Evolutionary conservation across 2,329 filamentous ascomycete genomes (phyloP).

Genomic region (Ramichloridium luteum): DNA sequence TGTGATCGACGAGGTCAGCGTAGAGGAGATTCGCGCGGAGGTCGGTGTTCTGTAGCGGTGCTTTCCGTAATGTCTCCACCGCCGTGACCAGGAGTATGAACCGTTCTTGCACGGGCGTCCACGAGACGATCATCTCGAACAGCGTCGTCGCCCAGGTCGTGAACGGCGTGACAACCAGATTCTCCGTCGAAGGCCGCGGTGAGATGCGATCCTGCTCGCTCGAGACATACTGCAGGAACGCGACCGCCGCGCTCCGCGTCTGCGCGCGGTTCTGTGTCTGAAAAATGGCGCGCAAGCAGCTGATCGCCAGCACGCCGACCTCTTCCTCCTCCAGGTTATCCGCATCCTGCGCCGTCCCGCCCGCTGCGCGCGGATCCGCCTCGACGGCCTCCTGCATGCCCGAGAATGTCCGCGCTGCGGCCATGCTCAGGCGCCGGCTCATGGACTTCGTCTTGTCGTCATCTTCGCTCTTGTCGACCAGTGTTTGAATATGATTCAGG

Average conservation of each 20-base stretch:
- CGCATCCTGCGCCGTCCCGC: constrained; percentile 71
- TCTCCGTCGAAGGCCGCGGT: neutral
- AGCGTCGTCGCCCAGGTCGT: constrained; percentile 64
- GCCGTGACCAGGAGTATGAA: constrained; percentile 78
- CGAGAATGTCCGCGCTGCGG: constrained; percentile 59
- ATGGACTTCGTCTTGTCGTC: constrained; percentile 49
- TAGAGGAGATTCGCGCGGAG: constrained; percentile 64
- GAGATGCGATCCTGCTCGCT: constrained; percentile 15
- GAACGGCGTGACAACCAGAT: constrained; percentile 1
- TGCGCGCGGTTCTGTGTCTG: constrained; percentile 69
- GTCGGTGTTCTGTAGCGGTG: constrained; percentile 53
- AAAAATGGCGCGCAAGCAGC: constrained; percentile 79
- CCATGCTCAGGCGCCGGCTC: constrained; percentile 63
- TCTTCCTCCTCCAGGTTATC: constrained; percentile 85
- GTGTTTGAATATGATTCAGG: constrained; percentile 54
- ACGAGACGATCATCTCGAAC: constrained; percentile 66
- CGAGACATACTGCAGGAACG: constrained; percentile 61
- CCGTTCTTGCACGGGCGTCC: constrained; percentile 88
- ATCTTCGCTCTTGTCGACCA: constrained; percentile 55
- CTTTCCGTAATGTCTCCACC: constrained; percentile 61
- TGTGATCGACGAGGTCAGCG: constrained; percentile 64
- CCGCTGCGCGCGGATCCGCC: constrained; percentile 53
- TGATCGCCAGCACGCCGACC: constrained; percentile 69
- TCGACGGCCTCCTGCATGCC: constrained; percentile 43
- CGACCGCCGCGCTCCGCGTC: constrained; percentile 61